phyloP scores from a whole-genome alignment of 1,139 yeast genomes.

The Candida tropicalis region DNA sequence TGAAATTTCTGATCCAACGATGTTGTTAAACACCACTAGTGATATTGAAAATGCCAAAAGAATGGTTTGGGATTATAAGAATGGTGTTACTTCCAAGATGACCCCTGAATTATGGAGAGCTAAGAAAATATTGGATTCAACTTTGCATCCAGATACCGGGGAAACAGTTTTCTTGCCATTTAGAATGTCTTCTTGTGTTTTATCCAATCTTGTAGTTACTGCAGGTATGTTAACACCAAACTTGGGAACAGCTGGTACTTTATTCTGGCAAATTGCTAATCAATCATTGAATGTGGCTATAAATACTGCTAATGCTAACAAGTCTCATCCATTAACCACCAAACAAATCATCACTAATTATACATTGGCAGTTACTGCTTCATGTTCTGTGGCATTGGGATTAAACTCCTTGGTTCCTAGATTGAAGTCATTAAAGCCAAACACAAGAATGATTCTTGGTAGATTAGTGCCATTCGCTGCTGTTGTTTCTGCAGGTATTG shows the following conservation, averaged over 20 bases:
- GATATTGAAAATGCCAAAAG: slow-evolving; percentile 69
- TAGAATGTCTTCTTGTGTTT: slow-evolving; percentile 94
- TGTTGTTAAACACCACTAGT: slow-evolving; percentile 70
- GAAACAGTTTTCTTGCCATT: slow-evolving; percentile 90
- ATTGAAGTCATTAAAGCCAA: slow-evolving; percentile 65
- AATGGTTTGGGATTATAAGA: slow-evolving; percentile 69
- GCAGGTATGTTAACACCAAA: slow-evolving; percentile 98
- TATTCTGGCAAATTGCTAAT: slow-evolving; percentile 97
- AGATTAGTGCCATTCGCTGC: slow-evolving; percentile 97
- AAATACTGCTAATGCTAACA: slow-evolving; percentile 94
- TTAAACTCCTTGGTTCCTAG: slow-evolving; percentile 86
- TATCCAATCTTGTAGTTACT: slow-evolving; percentile 91
- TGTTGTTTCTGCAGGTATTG: slow-evolving; percentile 93
- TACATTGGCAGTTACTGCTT: slow-evolving; percentile 86
- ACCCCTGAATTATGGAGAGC: slow-evolving; percentile 89
- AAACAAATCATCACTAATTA: slow-evolving; percentile 77
- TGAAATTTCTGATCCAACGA: slow-evolving; percentile 88
- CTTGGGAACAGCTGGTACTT: slow-evolving; percentile 83
- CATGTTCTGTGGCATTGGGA: slow-evolving; percentile 94
- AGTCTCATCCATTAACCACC: slow-evolving; percentile 86
- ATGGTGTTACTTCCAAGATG: slow-evolving; percentile 64
- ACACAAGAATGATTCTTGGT: slow-evolving; percentile 69
- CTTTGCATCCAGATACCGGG: slow-evolving; percentile 95
- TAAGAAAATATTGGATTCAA: slow-evolving; percentile 80
- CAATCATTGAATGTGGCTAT: slow-evolving; percentile 96